Base-by-base conservation (phyloP, 2,329 filamentous ascomycete species). In the Incumbomyces lentus region DNA sequence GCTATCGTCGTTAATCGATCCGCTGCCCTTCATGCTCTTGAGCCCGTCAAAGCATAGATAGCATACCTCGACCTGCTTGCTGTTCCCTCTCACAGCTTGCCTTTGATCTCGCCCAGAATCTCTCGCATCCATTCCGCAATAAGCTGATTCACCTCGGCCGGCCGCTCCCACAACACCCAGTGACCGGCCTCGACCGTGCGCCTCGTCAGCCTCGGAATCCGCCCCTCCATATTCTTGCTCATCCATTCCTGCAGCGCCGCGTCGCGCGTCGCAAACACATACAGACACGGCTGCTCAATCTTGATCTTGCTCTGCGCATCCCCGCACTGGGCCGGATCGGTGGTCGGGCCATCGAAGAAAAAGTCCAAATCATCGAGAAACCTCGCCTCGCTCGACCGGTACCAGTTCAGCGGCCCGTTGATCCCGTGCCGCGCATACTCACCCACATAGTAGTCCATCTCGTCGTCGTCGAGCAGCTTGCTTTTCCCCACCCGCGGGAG, bases 371-470 rank as follows among this genome's bases (percentile, higher is more conserved):
- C 92, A 52, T 95, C 86, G 34, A 86, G 75, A 60, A 73, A 84
- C 64, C 94, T 95, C 52, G 82, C 64, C 62, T 76, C 69, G 16
- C 77, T 71, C 2, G 77, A 84, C 36, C 88, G 80, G 68, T 98
- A 98, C 86, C 87, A 95, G 66, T 89, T 92, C 50, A 87, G 70
- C 13, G 87, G 86, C 1, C 87, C 87, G 53, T 81, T 78, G 54
- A 96, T 64, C 38, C 87, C 86, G 59, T 81, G 76, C 35, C 76
- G 73, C n/a, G 70, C 64, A 64, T 82, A 94, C 66, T 88, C 73
- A 26, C 76, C 66, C 14, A 78, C 78, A 63, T 95, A 95, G 66
- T 79, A 84, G 46, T 89, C 80, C 37, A 90, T 64, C 65, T 89
- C 84, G 60, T 84, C 79, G 31, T 76, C 70, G 49, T 68, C 74